Evolutionary conservation across 2,329 filamentous ascomycete genomes (phyloP).

Genomic region (Monilinia fructigena): DNA sequence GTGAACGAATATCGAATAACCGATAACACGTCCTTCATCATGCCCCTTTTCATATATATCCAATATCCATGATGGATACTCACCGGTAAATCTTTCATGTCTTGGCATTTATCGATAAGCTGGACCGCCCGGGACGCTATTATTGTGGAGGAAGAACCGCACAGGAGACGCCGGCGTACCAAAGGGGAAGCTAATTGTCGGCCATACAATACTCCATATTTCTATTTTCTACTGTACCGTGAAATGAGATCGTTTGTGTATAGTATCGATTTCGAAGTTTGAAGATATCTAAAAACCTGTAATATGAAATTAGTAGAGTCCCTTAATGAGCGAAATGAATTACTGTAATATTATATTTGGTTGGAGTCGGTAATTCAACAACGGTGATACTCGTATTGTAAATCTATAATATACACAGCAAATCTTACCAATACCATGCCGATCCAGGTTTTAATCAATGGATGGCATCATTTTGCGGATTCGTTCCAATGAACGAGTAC

Average conservation of each 20-base stretch:
- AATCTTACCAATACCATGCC: conserved; percentile 1
- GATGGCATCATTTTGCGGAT: conserved; percentile 6
- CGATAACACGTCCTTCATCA: not conserved
- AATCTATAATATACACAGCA: not conserved
- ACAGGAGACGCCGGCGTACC: conserved; percentile 3
- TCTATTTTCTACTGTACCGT: no score
- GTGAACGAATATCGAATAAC: not conserved
- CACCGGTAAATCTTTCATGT: not conserved
- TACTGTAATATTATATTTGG: not conserved
- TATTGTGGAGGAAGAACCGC: conserved; percentile 9
- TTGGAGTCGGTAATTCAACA: not conserved
- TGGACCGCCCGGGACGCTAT: not conserved
- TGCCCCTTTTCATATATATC: conserved; percentile 5
- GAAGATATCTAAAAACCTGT: not conserved
- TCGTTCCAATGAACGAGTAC: not conserved
- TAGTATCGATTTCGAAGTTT: not conserved
- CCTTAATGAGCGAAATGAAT: not conserved
- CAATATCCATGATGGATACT: not conserved
- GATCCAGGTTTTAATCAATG: not conserved
- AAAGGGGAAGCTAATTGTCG: not conserved
- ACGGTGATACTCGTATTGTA: conserved; percentile 11
- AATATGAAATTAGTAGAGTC: not conserved
- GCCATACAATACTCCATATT: no score
- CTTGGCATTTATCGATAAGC: conserved; percentile 8
- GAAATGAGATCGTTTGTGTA: not conserved